Conservation (phyloP, 2,329 filamentous ascomycete species). For the Parasarocladium wereldwijsianum region DNA sequence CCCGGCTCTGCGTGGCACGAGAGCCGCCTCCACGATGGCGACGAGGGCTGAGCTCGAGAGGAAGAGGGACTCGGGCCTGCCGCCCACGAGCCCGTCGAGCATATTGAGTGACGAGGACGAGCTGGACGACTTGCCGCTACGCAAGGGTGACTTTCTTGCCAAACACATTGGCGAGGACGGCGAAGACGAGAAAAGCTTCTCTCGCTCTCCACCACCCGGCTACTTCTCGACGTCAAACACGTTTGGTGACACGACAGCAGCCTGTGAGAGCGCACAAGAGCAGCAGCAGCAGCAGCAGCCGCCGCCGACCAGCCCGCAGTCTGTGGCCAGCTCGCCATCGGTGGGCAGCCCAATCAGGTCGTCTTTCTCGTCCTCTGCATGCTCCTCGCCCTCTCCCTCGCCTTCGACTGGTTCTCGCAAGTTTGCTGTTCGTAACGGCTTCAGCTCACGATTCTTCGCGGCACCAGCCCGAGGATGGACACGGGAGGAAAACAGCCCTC, state of each 20-base stretch:
- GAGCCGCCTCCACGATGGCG: slow-evolving; percentile 12
- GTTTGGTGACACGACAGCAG: slow-evolving; percentile 2
- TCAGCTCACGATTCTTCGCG: too few relatives aligned
- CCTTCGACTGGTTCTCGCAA: too few relatives aligned
- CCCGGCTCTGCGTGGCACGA: slow-evolving; percentile 28
- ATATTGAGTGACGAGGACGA: slow-evolving; percentile 3
- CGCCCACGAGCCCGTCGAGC: slow-evolving; percentile 25
- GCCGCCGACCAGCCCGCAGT: too few relatives aligned
- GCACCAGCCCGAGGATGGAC: too few relatives aligned
- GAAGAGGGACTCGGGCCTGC: slow-evolving; percentile 42
- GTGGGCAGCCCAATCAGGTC: too few relatives aligned
- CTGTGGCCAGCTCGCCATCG: too few relatives aligned
- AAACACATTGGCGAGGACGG: slow-evolving; percentile 17
- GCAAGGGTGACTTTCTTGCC: not conserved
- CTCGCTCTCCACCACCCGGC: slow-evolving; percentile 1
- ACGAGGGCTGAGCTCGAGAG: slow-evolving; percentile 20
- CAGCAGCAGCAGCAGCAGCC: slow-evolving; percentile 6
- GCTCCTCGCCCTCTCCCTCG: too few relatives aligned
- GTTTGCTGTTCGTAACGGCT: too few relatives aligned
- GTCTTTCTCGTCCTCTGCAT: too few relatives aligned
- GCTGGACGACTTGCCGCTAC: slow-evolving; percentile 3
- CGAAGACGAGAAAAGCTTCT: slow-evolving; percentile 8
- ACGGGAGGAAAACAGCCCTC: too few relatives aligned
- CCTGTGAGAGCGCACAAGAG: slow-evolving; percentile 2
- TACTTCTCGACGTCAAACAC: slow-evolving; percentile 2